A percentile compares a stretch with the other conserved stretches of the same genome.
Conservation (phyloP, 2,329 filamentous ascomycete species). For the Lecanicillium sp. region DNA sequence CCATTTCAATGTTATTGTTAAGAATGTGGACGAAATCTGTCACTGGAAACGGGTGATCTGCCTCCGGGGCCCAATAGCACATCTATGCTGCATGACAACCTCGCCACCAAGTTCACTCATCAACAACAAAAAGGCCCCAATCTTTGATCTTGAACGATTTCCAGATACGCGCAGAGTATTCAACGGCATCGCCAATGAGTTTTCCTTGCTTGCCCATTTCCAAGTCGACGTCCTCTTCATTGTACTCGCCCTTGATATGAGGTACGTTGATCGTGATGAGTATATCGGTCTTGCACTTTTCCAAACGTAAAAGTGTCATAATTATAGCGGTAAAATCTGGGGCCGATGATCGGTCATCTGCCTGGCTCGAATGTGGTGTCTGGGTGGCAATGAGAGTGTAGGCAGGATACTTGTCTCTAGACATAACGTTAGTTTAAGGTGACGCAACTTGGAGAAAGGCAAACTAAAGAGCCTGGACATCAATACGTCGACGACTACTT, state of each 20-base stretch:
- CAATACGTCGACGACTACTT: slow-evolving; percentile 16
- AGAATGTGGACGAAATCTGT: too few species aligned
- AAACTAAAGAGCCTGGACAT: too few species aligned
- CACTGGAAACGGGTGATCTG: too few species aligned
- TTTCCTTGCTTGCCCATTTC: slow-evolving; percentile 57
- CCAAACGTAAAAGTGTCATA: slow-evolving; percentile 68
- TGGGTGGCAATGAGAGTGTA: slow-evolving; percentile 65
- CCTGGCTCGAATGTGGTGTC: slow-evolving; percentile 29
- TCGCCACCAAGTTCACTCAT: slow-evolving; percentile 10
- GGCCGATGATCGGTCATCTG: slow-evolving; percentile 26
- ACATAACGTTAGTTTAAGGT: slow-evolving; percentile 17
- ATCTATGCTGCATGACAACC: too few species aligned
- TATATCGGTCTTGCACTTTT: slow-evolving; percentile 68
- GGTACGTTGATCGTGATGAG: slow-evolving; percentile 84
- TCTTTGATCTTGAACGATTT: slow-evolving; percentile 70
- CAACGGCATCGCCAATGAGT: slow-evolving; percentile 59
- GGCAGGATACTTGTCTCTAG: slow-evolving; percentile 41
- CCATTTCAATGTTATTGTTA: neutral
- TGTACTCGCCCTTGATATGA: slow-evolving; percentile 66
- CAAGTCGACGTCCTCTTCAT: slow-evolving; percentile 62
- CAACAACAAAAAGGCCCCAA: slow-evolving; percentile 60
- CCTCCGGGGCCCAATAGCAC: too few species aligned
- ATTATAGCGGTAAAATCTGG: slow-evolving; percentile 67
- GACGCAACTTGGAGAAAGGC: too few species aligned
- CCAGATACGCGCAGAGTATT: slow-evolving; percentile 61